Conservation (phyloP, 495 filamentous ascomycete genomes). For the Staphylotrichum longicolle region DNA sequence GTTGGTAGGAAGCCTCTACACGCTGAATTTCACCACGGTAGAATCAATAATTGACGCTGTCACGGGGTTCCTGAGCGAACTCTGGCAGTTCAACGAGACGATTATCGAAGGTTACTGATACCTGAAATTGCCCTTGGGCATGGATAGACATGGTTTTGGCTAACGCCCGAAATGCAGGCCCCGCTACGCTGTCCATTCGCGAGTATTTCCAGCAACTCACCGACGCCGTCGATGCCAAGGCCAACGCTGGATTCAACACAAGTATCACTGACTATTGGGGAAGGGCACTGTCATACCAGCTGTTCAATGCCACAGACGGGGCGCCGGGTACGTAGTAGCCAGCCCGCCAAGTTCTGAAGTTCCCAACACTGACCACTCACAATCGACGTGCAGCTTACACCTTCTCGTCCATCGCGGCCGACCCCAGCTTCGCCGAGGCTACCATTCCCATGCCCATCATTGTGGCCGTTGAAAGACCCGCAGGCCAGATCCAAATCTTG, state of each 20-base stretch:
- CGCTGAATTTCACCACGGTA: constrained; percentile 87
- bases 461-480: constrained; percentile 70
- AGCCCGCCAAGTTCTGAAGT: too few species aligned
- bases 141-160: too few species aligned
- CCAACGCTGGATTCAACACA: constrained; percentile 66
- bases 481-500: constrained; percentile 61
- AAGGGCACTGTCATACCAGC: constrained; percentile 76
- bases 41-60: constrained; percentile 56
- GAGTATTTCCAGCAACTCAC: constrained; percentile 69
- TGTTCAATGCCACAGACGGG: constrained; percentile 74
- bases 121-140: too few species aligned
- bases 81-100: constrained; percentile 76
- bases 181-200: constrained; percentile 40
- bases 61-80: constrained; percentile 42
- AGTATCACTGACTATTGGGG: constrained; percentile 88
- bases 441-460: constrained; percentile 78
- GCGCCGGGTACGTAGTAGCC: constrained; percentile 51
- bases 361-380: too few species aligned
- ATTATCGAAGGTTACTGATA: constrained; percentile 54
- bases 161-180: constrained; percentile 25
- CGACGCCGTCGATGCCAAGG: constrained; percentile 62
- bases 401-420: constrained; percentile 79
- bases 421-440: constrained; percentile 62
- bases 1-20: constrained; percentile 79
- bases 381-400: constrained; percentile 64